Percentiles rank a stretch among this genome's conserved stretches.
phyloP scores from a whole-genome alignment of 2,329 filamentous ascomycete species.

The Colletotrichum lentis region DNA sequence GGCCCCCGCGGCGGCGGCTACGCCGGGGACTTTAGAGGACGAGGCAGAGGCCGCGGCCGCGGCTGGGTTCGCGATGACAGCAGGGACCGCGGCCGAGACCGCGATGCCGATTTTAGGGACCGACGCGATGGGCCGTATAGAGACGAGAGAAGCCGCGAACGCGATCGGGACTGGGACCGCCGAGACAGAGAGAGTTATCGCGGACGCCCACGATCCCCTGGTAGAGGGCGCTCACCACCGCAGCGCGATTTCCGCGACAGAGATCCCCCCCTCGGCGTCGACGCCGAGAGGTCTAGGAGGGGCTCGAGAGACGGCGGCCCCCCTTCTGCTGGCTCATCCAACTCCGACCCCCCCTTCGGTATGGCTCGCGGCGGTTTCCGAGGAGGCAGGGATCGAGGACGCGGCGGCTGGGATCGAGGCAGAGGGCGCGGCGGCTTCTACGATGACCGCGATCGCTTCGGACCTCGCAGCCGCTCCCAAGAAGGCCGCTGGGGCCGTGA shows the following conservation, averaged over 20 bases:
- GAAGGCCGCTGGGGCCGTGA: slow-evolving; percentile 68
- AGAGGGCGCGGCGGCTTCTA: slow-evolving; percentile 60
- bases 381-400: slow-evolving; percentile 57
- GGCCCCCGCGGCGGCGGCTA: slow-evolving; percentile 74
- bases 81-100: slow-evolving; percentile 66
- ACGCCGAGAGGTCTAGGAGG: slow-evolving; percentile 72
- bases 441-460: slow-evolving; percentile 65
- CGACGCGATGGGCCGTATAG: slow-evolving; percentile 55
- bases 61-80: slow-evolving; percentile 70
- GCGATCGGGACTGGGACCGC: slow-evolving; percentile 63
- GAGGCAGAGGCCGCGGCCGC: slow-evolving; percentile 64
- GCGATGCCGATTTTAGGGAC: slow-evolving; percentile 67
- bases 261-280: slow-evolving; percentile 68
- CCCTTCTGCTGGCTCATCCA: slow-evolving; percentile 74
- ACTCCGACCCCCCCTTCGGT: slow-evolving; percentile 71
- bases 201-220: slow-evolving; percentile 68
- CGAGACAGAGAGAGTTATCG: slow-evolving; percentile 59
- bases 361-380: slow-evolving; percentile 63
- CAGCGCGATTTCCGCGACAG: slow-evolving; percentile 67
- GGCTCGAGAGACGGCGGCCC: slow-evolving; percentile 75
- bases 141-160: slow-evolving; percentile 67
- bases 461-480: slow-evolving; percentile 70
- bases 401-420: slow-evolving; percentile 62
- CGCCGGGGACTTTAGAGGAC: slow-evolving; percentile 66
- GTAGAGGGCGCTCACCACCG: slow-evolving; percentile 70